Evolutionary conservation across 139 green algal species (phyloP).

Genomic region (Chlamydomonas sphaeroides): DNA sequence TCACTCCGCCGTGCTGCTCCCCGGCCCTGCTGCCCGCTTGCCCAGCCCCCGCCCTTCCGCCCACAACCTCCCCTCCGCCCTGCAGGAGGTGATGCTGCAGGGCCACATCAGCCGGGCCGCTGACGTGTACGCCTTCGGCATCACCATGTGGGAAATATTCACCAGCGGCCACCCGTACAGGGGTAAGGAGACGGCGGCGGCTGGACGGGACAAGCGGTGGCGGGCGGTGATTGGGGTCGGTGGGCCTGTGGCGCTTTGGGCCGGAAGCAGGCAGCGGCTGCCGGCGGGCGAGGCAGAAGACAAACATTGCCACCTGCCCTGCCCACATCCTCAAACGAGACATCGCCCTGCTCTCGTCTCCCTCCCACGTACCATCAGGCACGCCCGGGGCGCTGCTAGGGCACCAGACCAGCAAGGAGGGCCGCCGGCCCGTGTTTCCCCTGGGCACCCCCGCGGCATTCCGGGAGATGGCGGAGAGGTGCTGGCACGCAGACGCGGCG

Average conservation of each 20-base stretch:
- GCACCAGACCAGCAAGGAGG: slow-evolving; percentile 42
- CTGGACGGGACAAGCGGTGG: too few species aligned
- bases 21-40: not conserved
- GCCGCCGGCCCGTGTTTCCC: slow-evolving; percentile 46
- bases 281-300: too few species aligned
- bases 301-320: too few species aligned
- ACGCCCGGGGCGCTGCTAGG: slow-evolving; percentile 50
- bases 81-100: slow-evolving; percentile 63
- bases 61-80: not conserved
- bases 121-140: slow-evolving; percentile 58
- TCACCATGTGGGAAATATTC: slow-evolving; percentile 63
- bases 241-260: too few species aligned
- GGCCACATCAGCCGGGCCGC: slow-evolving; percentile 55
- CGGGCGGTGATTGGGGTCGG: too few species aligned
- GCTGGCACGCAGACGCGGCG: slow-evolving; percentile 42
- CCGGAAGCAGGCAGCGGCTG: too few species aligned
- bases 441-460: slow-evolving; percentile 36
- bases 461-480: slow-evolving; percentile 41
- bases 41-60: not conserved
- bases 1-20: too few species aligned
- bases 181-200: too few species aligned
- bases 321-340: too few species aligned
- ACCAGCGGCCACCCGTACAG: slow-evolving; percentile 52
- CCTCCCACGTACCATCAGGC: slow-evolving; percentile 5
- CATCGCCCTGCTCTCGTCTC: not conserved